Conservation (phyloP, 2,329 filamentous ascomycete genomes). For the Colletotrichum zoysiae region DNA sequence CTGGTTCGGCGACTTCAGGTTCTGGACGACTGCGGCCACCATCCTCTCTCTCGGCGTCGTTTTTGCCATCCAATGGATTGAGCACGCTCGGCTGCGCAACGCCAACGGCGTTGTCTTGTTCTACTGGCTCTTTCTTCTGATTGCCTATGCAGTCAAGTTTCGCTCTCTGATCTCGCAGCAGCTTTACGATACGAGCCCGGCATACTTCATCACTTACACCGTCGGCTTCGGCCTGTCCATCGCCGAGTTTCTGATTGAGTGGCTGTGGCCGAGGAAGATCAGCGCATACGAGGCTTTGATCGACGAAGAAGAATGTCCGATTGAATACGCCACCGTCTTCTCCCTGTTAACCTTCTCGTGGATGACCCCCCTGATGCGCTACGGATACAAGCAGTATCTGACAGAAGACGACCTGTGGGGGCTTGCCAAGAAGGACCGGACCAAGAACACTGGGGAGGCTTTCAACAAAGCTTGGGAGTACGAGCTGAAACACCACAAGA, state of each 20-base stretch:
- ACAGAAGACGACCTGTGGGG: slow-evolving; percentile 98
- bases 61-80: slow-evolving; percentile 85
- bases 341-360: slow-evolving; percentile 94
- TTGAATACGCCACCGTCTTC: slow-evolving; percentile 94
- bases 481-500: slow-evolving; percentile 75
- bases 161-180: slow-evolving; percentile 87
- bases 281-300: slow-evolving; percentile 70
- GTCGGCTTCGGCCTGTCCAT: slow-evolving; percentile 77
- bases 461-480: slow-evolving; percentile 83
- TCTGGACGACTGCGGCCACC: slow-evolving; percentile 82
- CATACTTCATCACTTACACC: slow-evolving; percentile 84
- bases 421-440: slow-evolving; percentile 83
- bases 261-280: slow-evolving; percentile 84
- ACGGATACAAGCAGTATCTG: slow-evolving; percentile 90
- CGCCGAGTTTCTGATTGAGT: slow-evolving; percentile 83
- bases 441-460: slow-evolving; percentile 75
- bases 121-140: slow-evolving; percentile 90
- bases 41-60: slow-evolving; percentile 80
- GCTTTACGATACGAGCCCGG: slow-evolving; percentile 72
- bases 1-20: slow-evolving; percentile 86
- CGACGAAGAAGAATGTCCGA: slow-evolving; percentile 75
- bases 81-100: slow-evolving; percentile 85
- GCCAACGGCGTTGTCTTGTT: slow-evolving; percentile 90
- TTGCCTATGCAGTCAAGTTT: slow-evolving; percentile 84
- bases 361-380: slow-evolving; percentile 99